These are phyloP conservation scores for Beauveria brongniartii DNA, from an alignment of 2,329 filamentous ascomycete genomes.

Conservation along the genomic window DNA sequence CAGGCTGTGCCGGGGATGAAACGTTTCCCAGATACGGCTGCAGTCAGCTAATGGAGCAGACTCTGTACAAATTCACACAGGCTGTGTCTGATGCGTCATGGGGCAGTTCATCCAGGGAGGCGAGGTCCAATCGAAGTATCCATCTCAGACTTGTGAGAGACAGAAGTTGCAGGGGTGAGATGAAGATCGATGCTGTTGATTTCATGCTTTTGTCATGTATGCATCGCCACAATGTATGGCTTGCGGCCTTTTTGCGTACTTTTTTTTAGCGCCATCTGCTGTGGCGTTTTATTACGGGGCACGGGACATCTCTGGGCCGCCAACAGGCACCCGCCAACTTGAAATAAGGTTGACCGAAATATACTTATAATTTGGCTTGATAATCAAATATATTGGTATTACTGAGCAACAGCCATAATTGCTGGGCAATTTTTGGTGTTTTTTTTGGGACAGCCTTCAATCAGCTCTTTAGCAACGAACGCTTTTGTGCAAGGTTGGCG, in stretches of 20 bases:
- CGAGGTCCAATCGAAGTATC: background rate
- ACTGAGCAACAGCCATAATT: background rate
- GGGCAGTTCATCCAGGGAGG: background rate
- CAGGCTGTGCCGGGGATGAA: background rate
- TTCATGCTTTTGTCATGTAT: background rate
- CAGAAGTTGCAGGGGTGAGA: background rate
- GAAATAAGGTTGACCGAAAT: background rate
- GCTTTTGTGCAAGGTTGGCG: too few species aligned
- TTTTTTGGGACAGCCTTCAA: too few species aligned
- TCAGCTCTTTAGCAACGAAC: too few species aligned
- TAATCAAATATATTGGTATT: background rate
- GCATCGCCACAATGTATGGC: background rate
- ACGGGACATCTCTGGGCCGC: too few species aligned
- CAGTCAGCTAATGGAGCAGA: background rate
- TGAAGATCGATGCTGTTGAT: background rate
- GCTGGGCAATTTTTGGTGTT: too few species aligned
- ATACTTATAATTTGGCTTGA: background rate
- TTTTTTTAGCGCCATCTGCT: background rate
- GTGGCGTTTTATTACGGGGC: background rate
- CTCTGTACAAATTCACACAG: background rate
- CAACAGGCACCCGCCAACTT: background rate
- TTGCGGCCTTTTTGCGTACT: slow-evolving; percentile 4
- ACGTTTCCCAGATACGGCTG: background rate
- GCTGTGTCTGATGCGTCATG: background rate
- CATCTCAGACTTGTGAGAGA: background rate